Evolutionary conservation across 2,329 filamentous ascomycete species (phyloP), one percentile per base, ranked within the genome.

Genomic region (Neobulgaria alba): DNA sequence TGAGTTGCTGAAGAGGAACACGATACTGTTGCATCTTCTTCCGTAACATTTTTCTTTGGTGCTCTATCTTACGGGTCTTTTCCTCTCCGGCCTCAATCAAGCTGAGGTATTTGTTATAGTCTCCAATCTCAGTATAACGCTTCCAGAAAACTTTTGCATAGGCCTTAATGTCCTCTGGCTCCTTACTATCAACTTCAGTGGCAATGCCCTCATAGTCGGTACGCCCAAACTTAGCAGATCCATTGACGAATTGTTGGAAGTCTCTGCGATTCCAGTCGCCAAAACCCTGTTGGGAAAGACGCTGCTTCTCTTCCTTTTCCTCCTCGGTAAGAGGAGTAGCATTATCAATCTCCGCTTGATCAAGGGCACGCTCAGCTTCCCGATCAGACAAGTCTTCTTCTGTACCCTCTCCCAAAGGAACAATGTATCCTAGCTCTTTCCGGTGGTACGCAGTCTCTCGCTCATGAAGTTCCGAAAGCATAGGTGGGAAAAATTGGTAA

Each of bases 81-180:
- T 94, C 86, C 61, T 98, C 92, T 33, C 92, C 92, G 47, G 90
- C 82, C 55, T 95, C 89, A 51, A 98, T 92, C 26, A 88, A 79
- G 51, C 82, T 79, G 57, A 98, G 75, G 56, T 92, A 85, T 66
- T 95, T 95, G 52, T 77, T 73, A 63, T 87, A 95, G 59, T 95
- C 92, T 32, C 79, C 68, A 45, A 98, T 88, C 59, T 95, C 88
- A 31, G 79, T 85, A 65, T 94, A 94, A 38, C 90, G 82, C 63
- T 92, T 82, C 92, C 92, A 98, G 64, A 98, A 98, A 1, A 89
- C 84, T 63, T 93, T 88, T 35, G 92, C 86, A 56, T 96, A 98
- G 20, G 81, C 78, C 62, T 86, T 87, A 56, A 98, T 82, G 61
- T 98, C 89, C 2, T 82, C 73, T 0, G 82, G 71, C 4, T 76